These are phyloP conservation scores for Iberis pinnata DNA, from an alignment of 345 rosid genomes.

Conservation along the genomic window DNA sequence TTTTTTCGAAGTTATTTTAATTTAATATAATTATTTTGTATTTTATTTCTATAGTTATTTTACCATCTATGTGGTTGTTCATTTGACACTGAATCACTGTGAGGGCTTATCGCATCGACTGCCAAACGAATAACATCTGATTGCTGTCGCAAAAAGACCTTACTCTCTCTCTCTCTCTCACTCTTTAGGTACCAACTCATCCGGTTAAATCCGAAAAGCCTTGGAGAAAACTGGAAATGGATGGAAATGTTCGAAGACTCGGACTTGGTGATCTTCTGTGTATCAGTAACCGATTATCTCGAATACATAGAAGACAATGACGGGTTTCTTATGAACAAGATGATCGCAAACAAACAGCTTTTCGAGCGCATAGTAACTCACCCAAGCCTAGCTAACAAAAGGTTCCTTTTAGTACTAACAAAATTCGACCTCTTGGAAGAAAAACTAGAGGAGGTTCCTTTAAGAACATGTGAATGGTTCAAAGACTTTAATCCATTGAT, in stretches of 20 bases:
- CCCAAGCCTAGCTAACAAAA: conserved; percentile 51
- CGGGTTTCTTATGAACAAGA: conserved; percentile 62
- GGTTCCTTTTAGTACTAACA: conserved; percentile 74
- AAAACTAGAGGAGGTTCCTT: conserved; percentile 52
- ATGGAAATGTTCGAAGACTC: conserved; percentile 79
- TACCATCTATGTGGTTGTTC: too few relatives aligned
- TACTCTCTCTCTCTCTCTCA: neutral
- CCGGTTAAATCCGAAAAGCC: conserved; percentile 55
- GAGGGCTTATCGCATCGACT: too few relatives aligned
- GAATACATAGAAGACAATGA: conserved; percentile 40
- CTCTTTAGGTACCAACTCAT: conserved; percentile 72
- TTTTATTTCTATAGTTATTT: too few relatives aligned
- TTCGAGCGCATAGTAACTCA: conserved; percentile 51
- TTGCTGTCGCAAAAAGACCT: conserved; percentile 2
- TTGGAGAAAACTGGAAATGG: conserved; percentile 78
- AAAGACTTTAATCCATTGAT: conserved; percentile 59
- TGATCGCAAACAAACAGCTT: conserved; percentile 65
- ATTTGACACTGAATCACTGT: too few relatives aligned
- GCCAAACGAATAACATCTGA: too few relatives aligned
- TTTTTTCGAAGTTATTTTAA: too few relatives aligned
- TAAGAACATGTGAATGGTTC: conserved; percentile 76
- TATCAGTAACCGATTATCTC: conserved; percentile 60
- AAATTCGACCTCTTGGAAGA: conserved; percentile 75
- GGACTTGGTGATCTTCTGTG: conserved; percentile 58
- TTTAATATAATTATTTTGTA: too few relatives aligned